phyloP scores from a whole-genome alignment of 371 early-diverging fungal species.

The Mortierella sp. region DNA sequence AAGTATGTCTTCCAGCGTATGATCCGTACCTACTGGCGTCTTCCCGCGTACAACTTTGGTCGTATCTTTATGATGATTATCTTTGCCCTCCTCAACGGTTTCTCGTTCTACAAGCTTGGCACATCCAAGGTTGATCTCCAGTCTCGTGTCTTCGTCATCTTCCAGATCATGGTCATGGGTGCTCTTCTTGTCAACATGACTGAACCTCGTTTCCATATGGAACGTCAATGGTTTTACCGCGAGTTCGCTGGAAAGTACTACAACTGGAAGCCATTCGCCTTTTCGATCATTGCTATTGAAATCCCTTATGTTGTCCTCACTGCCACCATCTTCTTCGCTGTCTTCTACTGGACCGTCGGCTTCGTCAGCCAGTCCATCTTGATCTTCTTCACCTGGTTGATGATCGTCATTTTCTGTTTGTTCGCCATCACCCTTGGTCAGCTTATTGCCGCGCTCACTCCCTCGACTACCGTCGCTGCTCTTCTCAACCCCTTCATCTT shows the following conservation, averaged over 20 bases:
- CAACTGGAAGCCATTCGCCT: conserved; percentile 75
- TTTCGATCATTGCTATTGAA: conserved; percentile 69
- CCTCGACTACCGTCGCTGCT: conserved; percentile 71
- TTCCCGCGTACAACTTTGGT: conserved; percentile 77
- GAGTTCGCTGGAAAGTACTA: conserved; percentile 82
- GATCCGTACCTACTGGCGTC: conserved; percentile 75
- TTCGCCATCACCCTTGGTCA: conserved; percentile 82
- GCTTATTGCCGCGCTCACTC: conserved; percentile 77
- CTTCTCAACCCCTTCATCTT: conserved; percentile 82
- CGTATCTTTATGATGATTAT: conserved; percentile 66
- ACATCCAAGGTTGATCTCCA: conserved; percentile 71
- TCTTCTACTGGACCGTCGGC: conserved; percentile 82
- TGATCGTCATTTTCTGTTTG: conserved; percentile 71
- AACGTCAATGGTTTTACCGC: conserved; percentile 78
- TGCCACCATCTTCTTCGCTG: conserved; percentile 69
- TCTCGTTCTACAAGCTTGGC: conserved; percentile 79
- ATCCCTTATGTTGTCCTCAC: conserved; percentile 71
- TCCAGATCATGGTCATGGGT: conserved; percentile 74
- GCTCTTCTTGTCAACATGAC: conserved; percentile 78
- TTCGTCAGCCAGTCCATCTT: conserved; percentile 64
- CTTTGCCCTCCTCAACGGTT: conserved; percentile 77
- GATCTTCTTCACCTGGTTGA: conserved; percentile 75
- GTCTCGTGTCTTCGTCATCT: conserved; percentile 80
- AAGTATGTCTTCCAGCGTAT: conserved; percentile 74
- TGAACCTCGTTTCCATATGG: conserved; percentile 80